These are phyloP conservation scores for Mycena rebaudengoi DNA, from an alignment of 768 basidiomycete species.

Conservation along the genomic window DNA sequence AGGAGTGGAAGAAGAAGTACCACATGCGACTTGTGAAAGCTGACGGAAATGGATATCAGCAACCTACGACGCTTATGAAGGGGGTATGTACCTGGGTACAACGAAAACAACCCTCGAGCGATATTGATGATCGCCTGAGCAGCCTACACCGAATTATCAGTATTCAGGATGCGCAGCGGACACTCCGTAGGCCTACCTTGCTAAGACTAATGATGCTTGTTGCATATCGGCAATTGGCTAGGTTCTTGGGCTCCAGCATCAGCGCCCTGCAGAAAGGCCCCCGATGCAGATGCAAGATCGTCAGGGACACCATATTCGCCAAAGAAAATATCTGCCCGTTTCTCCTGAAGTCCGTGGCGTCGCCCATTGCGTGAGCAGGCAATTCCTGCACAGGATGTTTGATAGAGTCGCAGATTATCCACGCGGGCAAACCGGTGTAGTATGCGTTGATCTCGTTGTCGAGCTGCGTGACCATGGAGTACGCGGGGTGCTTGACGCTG, in stretches of 20 bases:
- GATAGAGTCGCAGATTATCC: slow-evolving; percentile 31
- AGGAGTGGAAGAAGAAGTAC: slow-evolving; percentile 33
- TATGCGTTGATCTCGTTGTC: slow-evolving; percentile 32
- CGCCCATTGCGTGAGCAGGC: slow-evolving; percentile 15
- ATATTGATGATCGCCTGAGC: slow-evolving; percentile 32
- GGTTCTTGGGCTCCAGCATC: slow-evolving; percentile 25
- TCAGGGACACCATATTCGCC: slow-evolving; percentile 30
- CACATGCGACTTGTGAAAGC: slow-evolving; percentile 31
- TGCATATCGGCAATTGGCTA: slow-evolving; percentile 26
- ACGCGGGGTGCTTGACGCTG: slow-evolving; percentile 28
- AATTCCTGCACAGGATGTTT: slow-evolving; percentile 29
- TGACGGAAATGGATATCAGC: neutral
- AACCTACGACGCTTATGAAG: no score
- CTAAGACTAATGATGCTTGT: slow-evolving; percentile 25
- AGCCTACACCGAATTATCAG: slow-evolving; percentile 19
- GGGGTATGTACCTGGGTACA: slow-evolving; percentile 26
- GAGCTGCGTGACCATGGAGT: slow-evolving; percentile 30
- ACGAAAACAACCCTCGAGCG: slow-evolving; percentile 30
- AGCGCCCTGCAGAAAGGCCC: slow-evolving; percentile 34
- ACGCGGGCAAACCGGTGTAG: slow-evolving; percentile 27
- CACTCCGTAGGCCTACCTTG: slow-evolving; percentile 5
- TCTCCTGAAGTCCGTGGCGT: slow-evolving; percentile 16
- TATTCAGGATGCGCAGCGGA: neutral
- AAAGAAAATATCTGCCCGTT: slow-evolving; percentile 28
- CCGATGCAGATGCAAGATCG: slow-evolving; percentile 31